Evolutionary conservation across 345 rosid genomes (phyloP).

Genomic region (Durio zibethinus): DNA sequence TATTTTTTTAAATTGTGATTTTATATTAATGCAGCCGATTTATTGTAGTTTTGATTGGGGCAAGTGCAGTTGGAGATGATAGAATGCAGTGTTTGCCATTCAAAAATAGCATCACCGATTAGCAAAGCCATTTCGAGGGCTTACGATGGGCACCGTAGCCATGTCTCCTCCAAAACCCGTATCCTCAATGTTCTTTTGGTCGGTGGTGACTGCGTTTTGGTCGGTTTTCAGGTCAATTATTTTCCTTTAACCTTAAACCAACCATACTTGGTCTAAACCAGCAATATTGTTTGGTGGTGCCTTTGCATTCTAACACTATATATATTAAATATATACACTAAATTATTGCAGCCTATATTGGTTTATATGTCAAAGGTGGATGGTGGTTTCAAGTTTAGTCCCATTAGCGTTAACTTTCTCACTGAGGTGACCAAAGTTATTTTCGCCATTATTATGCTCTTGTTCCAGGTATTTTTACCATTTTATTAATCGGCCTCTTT

Average conservation of each 20-base stretch:
- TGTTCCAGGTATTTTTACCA: slow-evolving; percentile 53
- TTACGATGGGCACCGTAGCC: slow-evolving; percentile 57
- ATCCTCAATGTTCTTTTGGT: slow-evolving; percentile 68
- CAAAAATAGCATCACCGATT: slow-evolving; percentile 58
- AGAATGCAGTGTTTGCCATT: slow-evolving; percentile 86
- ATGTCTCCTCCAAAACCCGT: slow-evolving; percentile 66
- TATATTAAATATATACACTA: too few relatives aligned
- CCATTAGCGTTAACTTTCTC: slow-evolving; percentile 88
- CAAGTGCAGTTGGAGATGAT: slow-evolving; percentile 30
- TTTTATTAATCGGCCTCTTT: not conserved
- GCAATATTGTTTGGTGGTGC: not conserved
- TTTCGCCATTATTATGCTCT: slow-evolving; percentile 81
- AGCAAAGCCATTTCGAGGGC: slow-evolving; percentile 64
- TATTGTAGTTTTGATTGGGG: not conserved
- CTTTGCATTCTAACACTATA: not conserved
- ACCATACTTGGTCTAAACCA: not conserved
- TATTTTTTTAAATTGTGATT: too few relatives aligned
- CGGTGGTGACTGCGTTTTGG: slow-evolving; percentile 80
- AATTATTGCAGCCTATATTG: slow-evolving; percentile 69
- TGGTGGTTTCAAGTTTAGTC: slow-evolving; percentile 83
- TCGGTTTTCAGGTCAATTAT: slow-evolving; percentile 72
- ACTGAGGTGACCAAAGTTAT: slow-evolving; percentile 74
- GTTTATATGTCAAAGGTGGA: slow-evolving; percentile 94
- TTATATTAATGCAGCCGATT: too few relatives aligned
- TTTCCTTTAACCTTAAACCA: not conserved